Percentiles rank a stretch among this genome's conserved stretches.
Evolutionary conservation across 371 early-diverging fungal species (phyloP).

Genomic region (Zychaea mexicana): DNA sequence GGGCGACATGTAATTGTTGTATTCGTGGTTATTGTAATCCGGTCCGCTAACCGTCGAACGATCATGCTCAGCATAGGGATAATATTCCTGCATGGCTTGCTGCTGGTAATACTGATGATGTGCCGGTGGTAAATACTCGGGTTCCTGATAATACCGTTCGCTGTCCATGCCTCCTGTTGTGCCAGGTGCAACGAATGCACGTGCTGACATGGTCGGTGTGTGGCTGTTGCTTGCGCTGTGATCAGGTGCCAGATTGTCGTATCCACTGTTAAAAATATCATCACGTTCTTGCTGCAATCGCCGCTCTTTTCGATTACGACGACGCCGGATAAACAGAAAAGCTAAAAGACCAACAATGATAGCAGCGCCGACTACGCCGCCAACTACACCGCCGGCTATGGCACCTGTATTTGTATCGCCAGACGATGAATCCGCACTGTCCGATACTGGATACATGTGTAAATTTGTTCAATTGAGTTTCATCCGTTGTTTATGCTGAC

Average conservation of each 20-base stretch:
- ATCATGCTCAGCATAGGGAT: conserved; percentile 1
- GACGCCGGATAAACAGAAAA: conserved; percentile 6
- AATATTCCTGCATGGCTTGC: not conserved
- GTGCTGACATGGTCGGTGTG: conserved; percentile 1
- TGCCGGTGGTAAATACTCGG: not conserved
- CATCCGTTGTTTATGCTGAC: too few species aligned
- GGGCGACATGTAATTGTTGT: not conserved
- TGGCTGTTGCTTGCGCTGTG: not conserved
- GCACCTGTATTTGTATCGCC: conserved; percentile 14
- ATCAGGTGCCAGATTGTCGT: not conserved
- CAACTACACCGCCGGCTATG: conserved; percentile 18
- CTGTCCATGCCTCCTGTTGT: conserved; percentile 6
- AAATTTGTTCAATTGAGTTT: too few species aligned
- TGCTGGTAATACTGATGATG: not conserved
- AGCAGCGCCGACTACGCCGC: conserved; percentile 13
- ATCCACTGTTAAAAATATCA: conserved; percentile 8
- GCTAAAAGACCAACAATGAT: conserved; percentile 12
- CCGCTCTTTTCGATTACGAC: not conserved
- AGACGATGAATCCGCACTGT: not conserved
- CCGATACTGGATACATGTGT: not conserved
- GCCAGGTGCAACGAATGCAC: conserved; percentile 3
- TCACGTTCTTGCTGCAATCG: conserved; percentile 3
- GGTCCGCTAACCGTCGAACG: conserved; percentile 2
- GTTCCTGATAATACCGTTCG: conserved; percentile 4
- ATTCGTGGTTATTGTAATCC: conserved; percentile 1